Conservation (phyloP, 148 eudicot genomes). For the Pouteria glomerata region DNA sequence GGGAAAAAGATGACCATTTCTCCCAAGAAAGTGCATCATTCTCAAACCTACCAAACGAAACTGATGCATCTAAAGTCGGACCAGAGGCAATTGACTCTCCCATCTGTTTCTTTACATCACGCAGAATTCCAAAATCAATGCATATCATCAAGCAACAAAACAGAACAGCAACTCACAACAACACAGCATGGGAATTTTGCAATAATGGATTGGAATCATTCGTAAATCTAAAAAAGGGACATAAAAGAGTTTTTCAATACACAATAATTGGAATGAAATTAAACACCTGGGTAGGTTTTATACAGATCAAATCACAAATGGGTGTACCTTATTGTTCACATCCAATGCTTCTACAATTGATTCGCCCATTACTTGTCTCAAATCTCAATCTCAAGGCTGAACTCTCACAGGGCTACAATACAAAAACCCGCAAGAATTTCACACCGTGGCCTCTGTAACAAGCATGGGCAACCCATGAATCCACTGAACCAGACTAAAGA, state of each 20-base stretch:
- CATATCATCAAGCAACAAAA: constrained; percentile 13
- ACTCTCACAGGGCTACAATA: constrained; percentile 16
- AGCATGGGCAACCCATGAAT: constrained; percentile 18
- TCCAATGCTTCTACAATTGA: constrained; percentile 48
- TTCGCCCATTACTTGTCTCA: constrained; percentile 52
- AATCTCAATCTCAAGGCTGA: constrained; percentile 26
- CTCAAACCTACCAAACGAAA: constrained; percentile 92
- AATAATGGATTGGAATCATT: background rate
- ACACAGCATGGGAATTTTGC: background rate
- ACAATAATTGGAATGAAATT: constrained; percentile 6
- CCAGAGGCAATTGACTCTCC: constrained; percentile 36
- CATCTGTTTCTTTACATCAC: constrained; percentile 57
- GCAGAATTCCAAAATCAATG: constrained; percentile 11
- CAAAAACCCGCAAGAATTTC: background rate
- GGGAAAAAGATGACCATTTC: constrained; percentile 90
- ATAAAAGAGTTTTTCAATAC: background rate
- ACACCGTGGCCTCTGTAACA: constrained; percentile 18
- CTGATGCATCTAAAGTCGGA: constrained; percentile 51
- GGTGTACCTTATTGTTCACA: constrained; percentile 54
- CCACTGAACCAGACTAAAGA: constrained; percentile 9
- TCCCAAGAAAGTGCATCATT: constrained; percentile 92
- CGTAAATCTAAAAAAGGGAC: constrained; percentile 5
- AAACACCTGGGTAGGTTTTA: constrained; percentile 20
- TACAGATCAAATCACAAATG: constrained; percentile 20
- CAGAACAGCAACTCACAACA: constrained; percentile 6